Conservation (phyloP, 2,329 filamentous ascomycete genomes). For the Incumbomyces lentus region DNA sequence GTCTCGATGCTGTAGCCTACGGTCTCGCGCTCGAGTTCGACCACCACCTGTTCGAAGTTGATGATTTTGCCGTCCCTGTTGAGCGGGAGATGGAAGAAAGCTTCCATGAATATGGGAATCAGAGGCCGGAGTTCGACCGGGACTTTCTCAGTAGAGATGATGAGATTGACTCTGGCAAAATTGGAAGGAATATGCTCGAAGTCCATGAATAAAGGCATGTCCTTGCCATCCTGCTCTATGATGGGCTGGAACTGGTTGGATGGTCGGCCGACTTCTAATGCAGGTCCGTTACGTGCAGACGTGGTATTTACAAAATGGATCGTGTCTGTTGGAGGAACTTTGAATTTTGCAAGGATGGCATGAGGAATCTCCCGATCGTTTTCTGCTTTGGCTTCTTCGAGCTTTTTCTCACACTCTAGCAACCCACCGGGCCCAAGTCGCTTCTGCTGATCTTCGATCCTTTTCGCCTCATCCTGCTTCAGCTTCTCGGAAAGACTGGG, state of each 20-base stretch:
- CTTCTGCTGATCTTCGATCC: slow-evolving; percentile 68
- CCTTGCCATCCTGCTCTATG: slow-evolving; percentile 57
- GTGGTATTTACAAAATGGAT: slow-evolving; percentile 89
- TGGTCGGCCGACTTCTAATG: slow-evolving; percentile 56
- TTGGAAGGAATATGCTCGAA: slow-evolving; percentile 91
- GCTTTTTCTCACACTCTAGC: slow-evolving; percentile 59
- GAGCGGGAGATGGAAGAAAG: slow-evolving; percentile 91
- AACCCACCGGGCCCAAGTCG: slow-evolving; percentile 74
- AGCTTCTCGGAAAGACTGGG: slow-evolving; percentile 66
- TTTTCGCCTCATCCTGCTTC: slow-evolving; percentile 68
- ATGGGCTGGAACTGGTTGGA: slow-evolving; percentile 62
- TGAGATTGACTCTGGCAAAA: slow-evolving; percentile 76
- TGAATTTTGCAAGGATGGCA: slow-evolving; percentile 68
- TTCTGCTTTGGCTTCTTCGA: slow-evolving; percentile 74
- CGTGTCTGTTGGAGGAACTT: slow-evolving; percentile 73
- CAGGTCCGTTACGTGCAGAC: slow-evolving; percentile 72
- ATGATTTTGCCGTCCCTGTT: slow-evolving; percentile 63
- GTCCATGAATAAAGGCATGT: slow-evolving; percentile 79
- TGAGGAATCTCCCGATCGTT: slow-evolving; percentile 81
- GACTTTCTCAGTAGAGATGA: slow-evolving; percentile 66
- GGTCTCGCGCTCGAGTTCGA: slow-evolving; percentile 82
- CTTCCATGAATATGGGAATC: slow-evolving; percentile 72
- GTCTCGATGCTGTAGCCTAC: slow-evolving; percentile 68
- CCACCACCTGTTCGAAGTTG: slow-evolving; percentile 85
- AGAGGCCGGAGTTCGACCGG: slow-evolving; percentile 77